phyloP scores from a whole-genome alignment of 78 protist species.

The Dictyostelium brefeldianum region DNA sequence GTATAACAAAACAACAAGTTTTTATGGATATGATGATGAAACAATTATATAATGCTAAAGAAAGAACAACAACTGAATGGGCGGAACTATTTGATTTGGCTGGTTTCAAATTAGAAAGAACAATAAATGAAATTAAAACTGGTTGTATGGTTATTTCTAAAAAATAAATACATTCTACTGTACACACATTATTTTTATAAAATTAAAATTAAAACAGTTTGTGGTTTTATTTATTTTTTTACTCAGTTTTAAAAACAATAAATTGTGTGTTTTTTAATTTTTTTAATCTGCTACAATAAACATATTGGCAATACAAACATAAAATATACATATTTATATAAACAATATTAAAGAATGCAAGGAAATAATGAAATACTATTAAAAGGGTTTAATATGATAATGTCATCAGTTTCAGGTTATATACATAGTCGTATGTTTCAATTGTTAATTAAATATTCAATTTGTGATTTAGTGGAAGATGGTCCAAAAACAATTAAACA shows the following conservation, averaged over 20 bases:
- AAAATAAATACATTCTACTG: too few species aligned
- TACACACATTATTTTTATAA: too few species aligned
- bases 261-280: too few species aligned
- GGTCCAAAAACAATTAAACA: slow-evolving; percentile 10
- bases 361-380: too few species aligned
- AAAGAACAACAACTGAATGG: slow-evolving; percentile 2
- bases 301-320: too few species aligned
- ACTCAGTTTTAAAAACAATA: too few species aligned
- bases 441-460: neutral
- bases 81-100: neutral
- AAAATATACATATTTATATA: too few species aligned
- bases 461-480: slow-evolving; percentile 12
- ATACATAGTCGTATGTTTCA: neutral
- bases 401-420: neutral
- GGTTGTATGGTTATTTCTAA: slow-evolving; percentile 26
- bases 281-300: too few species aligned
- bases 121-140: neutral
- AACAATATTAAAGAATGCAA: too few species aligned
- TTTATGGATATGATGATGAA: neutral
- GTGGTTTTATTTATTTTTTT: too few species aligned
- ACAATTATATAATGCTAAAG: neutral
- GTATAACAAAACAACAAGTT: neutral
- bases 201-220: too few species aligned
- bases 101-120: slow-evolving; percentile 3
- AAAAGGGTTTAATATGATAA: neutral